Conservation (phyloP, 495 filamentous ascomycete genomes). For the Lasiosphaeris hirsuta region DNA sequence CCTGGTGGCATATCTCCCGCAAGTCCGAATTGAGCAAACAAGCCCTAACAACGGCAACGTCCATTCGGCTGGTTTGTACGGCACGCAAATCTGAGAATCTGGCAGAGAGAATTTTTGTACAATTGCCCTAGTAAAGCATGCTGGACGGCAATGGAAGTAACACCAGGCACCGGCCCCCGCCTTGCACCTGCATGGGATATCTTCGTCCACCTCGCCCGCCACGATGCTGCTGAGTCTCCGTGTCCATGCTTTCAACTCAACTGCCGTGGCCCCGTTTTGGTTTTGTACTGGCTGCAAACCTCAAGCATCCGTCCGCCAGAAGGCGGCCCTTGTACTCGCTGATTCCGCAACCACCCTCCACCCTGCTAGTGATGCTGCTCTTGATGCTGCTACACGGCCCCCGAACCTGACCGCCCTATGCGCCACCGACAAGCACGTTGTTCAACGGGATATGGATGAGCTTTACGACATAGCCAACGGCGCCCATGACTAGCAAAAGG, state of each 20-base stretch:
- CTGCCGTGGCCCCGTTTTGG: background rate
- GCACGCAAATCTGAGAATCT: background rate
- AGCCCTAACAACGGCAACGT: too few species aligned
- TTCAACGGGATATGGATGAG: conserved; percentile 55
- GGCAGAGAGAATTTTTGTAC: background rate
- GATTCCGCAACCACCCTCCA: background rate
- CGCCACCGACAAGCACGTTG: conserved; percentile 47
- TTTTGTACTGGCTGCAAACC: background rate
- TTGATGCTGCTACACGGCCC: background rate
- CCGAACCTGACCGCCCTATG: conserved; percentile 23
- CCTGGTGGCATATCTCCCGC: too few species aligned
- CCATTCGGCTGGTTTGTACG: background rate
- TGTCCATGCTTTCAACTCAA: conserved; percentile 18
- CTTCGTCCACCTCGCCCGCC: background rate
- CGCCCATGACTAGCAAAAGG: conserved; percentile 26
- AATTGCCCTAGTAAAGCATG: conserved; percentile 4
- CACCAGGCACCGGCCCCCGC: background rate
- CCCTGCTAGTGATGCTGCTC: background rate
- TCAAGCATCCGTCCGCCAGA: background rate
- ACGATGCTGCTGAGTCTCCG: conserved; percentile 8
- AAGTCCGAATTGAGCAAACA: too few species aligned
- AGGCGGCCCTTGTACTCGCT: background rate
- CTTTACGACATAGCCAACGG: conserved; percentile 90
- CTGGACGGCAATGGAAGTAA: conserved; percentile 4
- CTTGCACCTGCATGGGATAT: conserved; percentile 7